Conservation (phyloP, 306 rosid genomes). For the Arachis hypogaea region DNA sequence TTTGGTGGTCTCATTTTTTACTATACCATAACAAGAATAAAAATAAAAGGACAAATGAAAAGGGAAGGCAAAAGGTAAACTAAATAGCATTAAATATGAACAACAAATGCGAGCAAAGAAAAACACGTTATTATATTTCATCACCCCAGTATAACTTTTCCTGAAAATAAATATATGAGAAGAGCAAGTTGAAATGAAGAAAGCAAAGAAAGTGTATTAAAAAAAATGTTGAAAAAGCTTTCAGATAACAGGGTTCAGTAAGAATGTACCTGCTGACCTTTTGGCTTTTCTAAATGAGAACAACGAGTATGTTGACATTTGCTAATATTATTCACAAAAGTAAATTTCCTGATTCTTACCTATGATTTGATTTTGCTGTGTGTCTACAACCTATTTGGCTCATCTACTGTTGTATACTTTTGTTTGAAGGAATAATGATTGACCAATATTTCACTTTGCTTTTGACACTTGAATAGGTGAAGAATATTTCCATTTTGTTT, state of each 20-base stretch:
- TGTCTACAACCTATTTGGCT: not conserved
- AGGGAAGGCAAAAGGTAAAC: slow-evolving; percentile 6
- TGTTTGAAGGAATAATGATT: slow-evolving; percentile 20
- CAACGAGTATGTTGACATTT: slow-evolving; percentile 1
- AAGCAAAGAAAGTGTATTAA: not conserved
- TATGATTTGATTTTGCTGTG: not conserved
- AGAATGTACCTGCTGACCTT: slow-evolving; percentile 1
- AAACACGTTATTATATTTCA: not conserved
- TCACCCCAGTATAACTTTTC: not conserved
- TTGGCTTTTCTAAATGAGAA: slow-evolving; percentile 6
- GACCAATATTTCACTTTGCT: slow-evolving; percentile 1
- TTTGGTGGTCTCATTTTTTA: slow-evolving; percentile 2
- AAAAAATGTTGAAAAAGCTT: not conserved
- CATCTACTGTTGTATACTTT: slow-evolving; percentile 1
- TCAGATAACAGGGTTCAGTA: slow-evolving; percentile 18
- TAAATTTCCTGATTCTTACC: not conserved
- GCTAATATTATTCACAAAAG: not conserved
- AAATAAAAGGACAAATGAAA: slow-evolving; percentile 7
- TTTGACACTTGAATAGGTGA: slow-evolving; percentile 1
- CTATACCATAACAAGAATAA: slow-evolving; percentile 11
- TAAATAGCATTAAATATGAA: not conserved
- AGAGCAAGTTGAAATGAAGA: slow-evolving; percentile 1
- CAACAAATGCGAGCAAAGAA: not conserved
- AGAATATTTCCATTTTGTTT: slow-evolving; percentile 1
- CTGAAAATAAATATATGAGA: not conserved